Evolutionary conservation across 371 early-diverging fungal genomes (phyloP), one percentile per base, ranked within the genome.

Genomic region (Lichtheimia ornata): DNA sequence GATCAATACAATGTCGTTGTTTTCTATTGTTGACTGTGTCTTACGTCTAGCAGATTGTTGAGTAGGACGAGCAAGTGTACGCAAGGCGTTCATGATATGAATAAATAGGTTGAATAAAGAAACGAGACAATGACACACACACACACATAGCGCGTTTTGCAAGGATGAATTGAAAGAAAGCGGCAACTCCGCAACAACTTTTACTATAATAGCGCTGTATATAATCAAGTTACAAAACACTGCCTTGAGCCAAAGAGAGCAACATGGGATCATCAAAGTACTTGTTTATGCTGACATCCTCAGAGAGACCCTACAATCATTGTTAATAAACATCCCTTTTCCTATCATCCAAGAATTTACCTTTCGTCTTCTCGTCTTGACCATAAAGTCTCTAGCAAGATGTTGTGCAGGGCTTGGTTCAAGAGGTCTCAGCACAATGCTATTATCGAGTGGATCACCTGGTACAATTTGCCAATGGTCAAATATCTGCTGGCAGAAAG

Each of bases 381-480:
- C 83, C 94, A 98, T 94, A 73, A 97, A 98, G 69, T 98, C 99
- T 58, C 97, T 76, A 5, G 99, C 98, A 50, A 98, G 77, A 62
- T 92, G 91, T 64, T 88, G 90, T 13, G 87, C 90, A 20, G 92
- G 86, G 61, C 91, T 88, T 9, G 95, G 90, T 75, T 98, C 98
- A 51, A 98, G 72, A 17, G 97, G 97, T 52, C 90, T 69, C 63
- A 98, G 74, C 7, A 91, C 90, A 59, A 94, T 91, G 9, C 81
- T 80, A 67, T 91, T 90, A 73, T 97, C 96, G 30, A 98, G 78
- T 22, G 99, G 99, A 73, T 98, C 96, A 6, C 99, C 99, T 20
- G 99, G 99, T 11, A 98, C 98, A 57, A 92, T 84, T 68, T 97
- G 95, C 96, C 96, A 99, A 65, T 96, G 97, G 64, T 96, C 95